A percentile compares a stretch with the other conserved stretches of the same genome.
Evolutionary conservation across 2,329 filamentous ascomycete species (phyloP).

Genomic region (Fusarium sp.): DNA sequence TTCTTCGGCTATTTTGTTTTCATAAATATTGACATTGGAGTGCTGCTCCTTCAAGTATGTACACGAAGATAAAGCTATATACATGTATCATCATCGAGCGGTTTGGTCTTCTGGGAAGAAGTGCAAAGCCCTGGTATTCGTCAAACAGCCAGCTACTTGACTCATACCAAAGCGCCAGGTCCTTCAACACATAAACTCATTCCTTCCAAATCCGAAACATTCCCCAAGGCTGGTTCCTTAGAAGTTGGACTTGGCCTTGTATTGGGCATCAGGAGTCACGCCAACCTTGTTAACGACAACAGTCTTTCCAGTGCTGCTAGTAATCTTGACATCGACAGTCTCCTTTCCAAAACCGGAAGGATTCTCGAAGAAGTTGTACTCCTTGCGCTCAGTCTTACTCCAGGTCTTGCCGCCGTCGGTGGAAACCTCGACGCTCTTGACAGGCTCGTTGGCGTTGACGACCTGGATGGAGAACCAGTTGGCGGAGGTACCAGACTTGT

Average conservation of each 20-base stretch:
- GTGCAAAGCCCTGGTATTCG: background rate
- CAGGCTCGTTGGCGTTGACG: slow-evolving; percentile 69
- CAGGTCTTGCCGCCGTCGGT: slow-evolving; percentile 69
- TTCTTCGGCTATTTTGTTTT: background rate
- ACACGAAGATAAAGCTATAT: slow-evolving; percentile 27
- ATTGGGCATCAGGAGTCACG: slow-evolving; percentile 51
- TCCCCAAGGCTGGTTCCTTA: slow-evolving; percentile 3
- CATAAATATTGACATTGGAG: background rate
- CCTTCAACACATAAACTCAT: background rate
- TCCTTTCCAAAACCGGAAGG: slow-evolving; percentile 65
- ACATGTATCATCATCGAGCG: background rate
- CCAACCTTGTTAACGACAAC: slow-evolving; percentile 64
- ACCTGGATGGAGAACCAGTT: slow-evolving; percentile 66
- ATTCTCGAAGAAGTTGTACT: slow-evolving; percentile 73
- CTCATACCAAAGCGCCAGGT: background rate
- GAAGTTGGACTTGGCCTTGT: slow-evolving; percentile 51
- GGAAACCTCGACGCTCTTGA: slow-evolving; percentile 69
- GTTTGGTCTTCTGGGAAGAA: background rate
- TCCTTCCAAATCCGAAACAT: background rate
- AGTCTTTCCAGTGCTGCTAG: slow-evolving; percentile 61
- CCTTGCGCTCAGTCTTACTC: slow-evolving; percentile 64
- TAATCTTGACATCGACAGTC: slow-evolving; percentile 67
- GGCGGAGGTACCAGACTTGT: slow-evolving; percentile 58
- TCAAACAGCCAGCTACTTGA: slow-evolving; percentile 29
- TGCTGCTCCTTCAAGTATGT: slow-evolving; percentile 24